Conservation (phyloP, 805 yeast species). For the Myxozyma geophila region DNA sequence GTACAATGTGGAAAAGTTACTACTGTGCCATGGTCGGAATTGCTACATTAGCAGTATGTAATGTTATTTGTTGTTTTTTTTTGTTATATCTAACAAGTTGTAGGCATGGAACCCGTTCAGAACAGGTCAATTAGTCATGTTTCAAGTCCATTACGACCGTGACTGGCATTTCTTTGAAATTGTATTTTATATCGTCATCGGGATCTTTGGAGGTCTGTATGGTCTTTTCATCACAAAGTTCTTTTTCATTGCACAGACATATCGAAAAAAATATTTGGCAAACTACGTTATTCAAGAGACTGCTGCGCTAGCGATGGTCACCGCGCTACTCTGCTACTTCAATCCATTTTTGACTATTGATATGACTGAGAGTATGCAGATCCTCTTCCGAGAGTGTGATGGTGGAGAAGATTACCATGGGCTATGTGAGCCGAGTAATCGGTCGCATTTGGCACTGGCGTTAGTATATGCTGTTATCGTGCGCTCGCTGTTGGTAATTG, state of each 20-base stretch:
- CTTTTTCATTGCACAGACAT: conserved; percentile 49
- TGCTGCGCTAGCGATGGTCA: conserved; percentile 62
- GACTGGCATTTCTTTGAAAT: conserved; percentile 87
- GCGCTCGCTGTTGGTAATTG: conserved; percentile 70
- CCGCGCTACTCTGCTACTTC: conserved; percentile 79
- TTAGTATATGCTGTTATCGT: conserved; percentile 71
- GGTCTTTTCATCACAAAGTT: conserved; percentile 54
- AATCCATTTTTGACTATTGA: conserved; percentile 80
- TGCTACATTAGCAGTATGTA: conserved; percentile 61
- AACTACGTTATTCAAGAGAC: conserved; percentile 78
- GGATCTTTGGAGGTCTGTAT: conserved; percentile 88
- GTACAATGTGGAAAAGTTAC: conserved; percentile 88
- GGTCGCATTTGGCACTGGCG: conserved; percentile 51
- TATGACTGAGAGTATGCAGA: conserved; percentile 95
- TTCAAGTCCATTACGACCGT: conserved; percentile 85
- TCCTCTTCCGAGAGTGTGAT: conserved; percentile 78
- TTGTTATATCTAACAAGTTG: not conserved
- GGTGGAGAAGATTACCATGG: conserved; percentile 48
- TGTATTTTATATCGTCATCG: conserved; percentile 76
- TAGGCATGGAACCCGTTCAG: conserved; percentile 81
- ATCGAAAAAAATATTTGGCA: conserved; percentile 42
- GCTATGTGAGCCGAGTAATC: conserved; percentile 35
- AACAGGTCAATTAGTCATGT: conserved; percentile 91
- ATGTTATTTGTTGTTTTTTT: not conserved
- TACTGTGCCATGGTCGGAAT: conserved; percentile 90